Conservation (phyloP, 805 yeast species). For the Babjeviella inositovora region DNA sequence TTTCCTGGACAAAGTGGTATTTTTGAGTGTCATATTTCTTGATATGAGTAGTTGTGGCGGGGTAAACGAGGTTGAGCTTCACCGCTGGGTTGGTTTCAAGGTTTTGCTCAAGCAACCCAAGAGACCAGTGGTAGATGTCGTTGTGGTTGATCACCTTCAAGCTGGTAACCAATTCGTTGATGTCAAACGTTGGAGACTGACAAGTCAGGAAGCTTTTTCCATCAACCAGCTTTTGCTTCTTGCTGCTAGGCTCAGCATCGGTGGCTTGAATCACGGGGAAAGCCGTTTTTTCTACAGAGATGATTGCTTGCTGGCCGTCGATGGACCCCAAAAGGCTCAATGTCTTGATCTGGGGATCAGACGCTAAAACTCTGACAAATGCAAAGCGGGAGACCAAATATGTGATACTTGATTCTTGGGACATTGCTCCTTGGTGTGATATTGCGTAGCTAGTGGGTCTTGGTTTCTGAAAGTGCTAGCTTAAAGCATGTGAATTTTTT, state of each 20-base stretch:
- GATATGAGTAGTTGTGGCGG: constrained; percentile 81
- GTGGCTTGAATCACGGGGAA: constrained; percentile 17
- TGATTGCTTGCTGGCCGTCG: constrained; percentile 41
- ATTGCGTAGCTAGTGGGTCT: too few species aligned
- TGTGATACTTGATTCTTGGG: constrained; percentile 4
- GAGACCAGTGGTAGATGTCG: constrained; percentile 80
- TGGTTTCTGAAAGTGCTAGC: too few species aligned
- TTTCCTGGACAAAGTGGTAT: constrained; percentile 54
- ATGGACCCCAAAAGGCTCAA: constrained; percentile 59
- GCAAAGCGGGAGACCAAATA: constrained; percentile 22
- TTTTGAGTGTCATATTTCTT: constrained; percentile 52
- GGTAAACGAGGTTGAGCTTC: constrained; percentile 67
- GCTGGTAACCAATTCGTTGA: constrained; percentile 6
- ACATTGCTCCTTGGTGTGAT: too few species aligned
- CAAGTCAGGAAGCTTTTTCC: too few species aligned
- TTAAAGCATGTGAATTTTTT: too few species aligned
- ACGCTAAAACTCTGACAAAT: constrained; percentile 26
- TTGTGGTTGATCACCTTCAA: constrained; percentile 37
- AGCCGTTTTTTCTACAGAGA: constrained; percentile 60
- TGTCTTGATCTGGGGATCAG: constrained; percentile 54
- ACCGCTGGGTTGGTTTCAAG: constrained; percentile 35
- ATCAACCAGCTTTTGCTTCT: too few species aligned
- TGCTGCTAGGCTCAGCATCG: not conserved
- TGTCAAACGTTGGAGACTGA: constrained; percentile 3
- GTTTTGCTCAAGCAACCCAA: constrained; percentile 29